Evolutionary conservation across 306 rosid genomes (phyloP), one percentile per base, ranked within the genome.

Genomic region (Castanopsis chinensis): DNA sequence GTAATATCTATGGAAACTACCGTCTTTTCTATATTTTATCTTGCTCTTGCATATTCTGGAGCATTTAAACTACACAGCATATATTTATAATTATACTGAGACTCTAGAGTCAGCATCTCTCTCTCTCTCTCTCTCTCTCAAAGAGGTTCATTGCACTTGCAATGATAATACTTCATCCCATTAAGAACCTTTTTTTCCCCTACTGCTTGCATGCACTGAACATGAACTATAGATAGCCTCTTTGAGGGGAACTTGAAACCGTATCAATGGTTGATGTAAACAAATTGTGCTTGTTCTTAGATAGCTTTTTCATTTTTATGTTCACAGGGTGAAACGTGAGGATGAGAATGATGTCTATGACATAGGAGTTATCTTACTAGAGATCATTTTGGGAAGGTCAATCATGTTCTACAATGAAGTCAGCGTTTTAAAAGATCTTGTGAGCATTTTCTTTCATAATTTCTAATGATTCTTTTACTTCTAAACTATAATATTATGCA

Each of bases 311-410:
- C 35, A 17, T 32, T 54, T 78, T 35, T 58, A 59, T 71, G 11
- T 78, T 72, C 78, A 81, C 88, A 94, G 97, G 84, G 82, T 71
- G 37, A 82, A 83, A 25, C 85, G 87, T 75, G 92, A 69, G 12
- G 97, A 89, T 74, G 91, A 95, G 92, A 87, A 83, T 83, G 97
- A 95, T 79, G 91, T 95, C 71, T 90, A 90, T 71, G 97, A 91
- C 85, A 90, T 93, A 77, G 99, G 99, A 54, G 96, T 89, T 67
- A 85, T 95, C 83, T 80, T 93, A 84, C 88, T 91, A 35, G 99
- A 95, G 85, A 83, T 92, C 84, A 91, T 93, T 83, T 67, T 93
- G 54, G 99, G 99, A 76, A 85, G 99, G 76, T 90, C 97, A 32
- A 80, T 95, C 77, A 86, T 88, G 89, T 93, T 92, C 87, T 89